These are phyloP conservation scores for Suhomyces chickasaworum DNA, from an alignment of 1,139 yeast species.

Conservation along the genomic window DNA sequence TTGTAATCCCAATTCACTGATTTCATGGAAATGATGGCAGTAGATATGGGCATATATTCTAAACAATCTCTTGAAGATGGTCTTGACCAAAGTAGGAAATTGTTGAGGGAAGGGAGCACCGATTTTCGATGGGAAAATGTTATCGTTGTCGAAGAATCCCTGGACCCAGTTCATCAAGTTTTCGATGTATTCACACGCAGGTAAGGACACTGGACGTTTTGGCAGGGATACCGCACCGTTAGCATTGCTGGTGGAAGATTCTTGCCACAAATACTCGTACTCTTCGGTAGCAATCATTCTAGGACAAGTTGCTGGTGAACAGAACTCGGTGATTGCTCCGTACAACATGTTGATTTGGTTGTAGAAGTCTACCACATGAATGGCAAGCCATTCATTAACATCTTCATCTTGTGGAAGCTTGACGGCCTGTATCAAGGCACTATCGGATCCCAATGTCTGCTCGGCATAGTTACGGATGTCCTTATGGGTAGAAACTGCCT, in stretches of 20 bases:
- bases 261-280: conserved; percentile 97
- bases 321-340: conserved; percentile 93
- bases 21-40: conserved; percentile 96
- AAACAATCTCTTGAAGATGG: conserved; percentile 85
- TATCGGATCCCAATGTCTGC: conserved; percentile 91
- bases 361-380: conserved; percentile 86
- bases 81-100: conserved; percentile 69
- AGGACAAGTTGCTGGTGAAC: conserved; percentile 91
- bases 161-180: conserved; percentile 94
- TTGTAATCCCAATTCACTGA: conserved; percentile 87
- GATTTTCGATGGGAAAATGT: conserved; percentile 83
- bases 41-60: conserved; percentile 98
- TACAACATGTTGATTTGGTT: conserved; percentile 96
- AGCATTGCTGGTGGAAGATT: conserved; percentile 48
- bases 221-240: conserved; percentile 47
- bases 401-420: conserved; percentile 93
- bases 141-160: conserved; percentile 82
- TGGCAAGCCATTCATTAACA: conserved; percentile 92
- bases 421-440: conserved; percentile 89
- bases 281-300: conserved; percentile 97
- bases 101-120: conserved; percentile 86
- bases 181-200: conserved; percentile 95
- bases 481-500: conserved; percentile 59
- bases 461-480: conserved; percentile 86
- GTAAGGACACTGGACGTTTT: conserved; percentile 52